A percentile compares a stretch with the other conserved stretches of the same genome.
These are phyloP conservation scores for Colletotrichum filicis DNA, from an alignment of 2,329 filamentous ascomycete species.

Conservation along the genomic window DNA sequence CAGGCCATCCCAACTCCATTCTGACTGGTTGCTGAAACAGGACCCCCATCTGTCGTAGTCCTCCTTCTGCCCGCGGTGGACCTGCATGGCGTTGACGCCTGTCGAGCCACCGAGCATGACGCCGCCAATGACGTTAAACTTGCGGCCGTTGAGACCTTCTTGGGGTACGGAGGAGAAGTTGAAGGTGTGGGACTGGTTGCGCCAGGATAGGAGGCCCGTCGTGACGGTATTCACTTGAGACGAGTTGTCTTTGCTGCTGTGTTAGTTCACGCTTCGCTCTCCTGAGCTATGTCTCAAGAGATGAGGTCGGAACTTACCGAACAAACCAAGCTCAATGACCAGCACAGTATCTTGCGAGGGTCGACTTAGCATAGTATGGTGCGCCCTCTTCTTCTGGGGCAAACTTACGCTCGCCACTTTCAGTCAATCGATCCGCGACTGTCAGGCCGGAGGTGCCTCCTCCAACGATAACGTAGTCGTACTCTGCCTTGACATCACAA, in stretches of 20 bases:
- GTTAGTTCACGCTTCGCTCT: background rate
- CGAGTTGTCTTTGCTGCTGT: slow-evolving; percentile 34
- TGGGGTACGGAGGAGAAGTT: slow-evolving; percentile 35
- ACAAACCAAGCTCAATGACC: slow-evolving; percentile 37
- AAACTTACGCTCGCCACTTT: slow-evolving; percentile 35
- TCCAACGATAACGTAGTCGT: slow-evolving; percentile 40
- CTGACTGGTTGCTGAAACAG: slow-evolving; percentile 36
- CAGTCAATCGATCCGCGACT: slow-evolving; percentile 36
- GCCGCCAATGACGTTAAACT: slow-evolving; percentile 36
- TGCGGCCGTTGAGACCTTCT: slow-evolving; percentile 31
- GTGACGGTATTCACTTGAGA: slow-evolving; percentile 38
- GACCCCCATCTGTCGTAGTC: slow-evolving; percentile 43
- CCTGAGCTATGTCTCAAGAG: too few relatives aligned
- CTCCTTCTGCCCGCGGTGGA: slow-evolving; percentile 41
- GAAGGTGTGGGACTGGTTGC: slow-evolving; percentile 13
- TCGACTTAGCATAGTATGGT: too few relatives aligned
- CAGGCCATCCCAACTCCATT: slow-evolving; percentile 43
- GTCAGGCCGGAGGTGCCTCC: slow-evolving; percentile 36
- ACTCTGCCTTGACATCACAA: slow-evolving; percentile 28
- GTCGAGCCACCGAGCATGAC: slow-evolving; percentile 43
- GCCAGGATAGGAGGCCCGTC: slow-evolving; percentile 23
- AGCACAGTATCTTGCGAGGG: slow-evolving; percentile 30
- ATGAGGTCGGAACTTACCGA: slow-evolving; percentile 10
- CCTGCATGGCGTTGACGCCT: slow-evolving; percentile 42
- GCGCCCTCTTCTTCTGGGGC: background rate